These are phyloP conservation scores for Besnoitia besnoiti DNA, from an alignment of 169 alveolate genomes.

Conservation along the genomic window DNA sequence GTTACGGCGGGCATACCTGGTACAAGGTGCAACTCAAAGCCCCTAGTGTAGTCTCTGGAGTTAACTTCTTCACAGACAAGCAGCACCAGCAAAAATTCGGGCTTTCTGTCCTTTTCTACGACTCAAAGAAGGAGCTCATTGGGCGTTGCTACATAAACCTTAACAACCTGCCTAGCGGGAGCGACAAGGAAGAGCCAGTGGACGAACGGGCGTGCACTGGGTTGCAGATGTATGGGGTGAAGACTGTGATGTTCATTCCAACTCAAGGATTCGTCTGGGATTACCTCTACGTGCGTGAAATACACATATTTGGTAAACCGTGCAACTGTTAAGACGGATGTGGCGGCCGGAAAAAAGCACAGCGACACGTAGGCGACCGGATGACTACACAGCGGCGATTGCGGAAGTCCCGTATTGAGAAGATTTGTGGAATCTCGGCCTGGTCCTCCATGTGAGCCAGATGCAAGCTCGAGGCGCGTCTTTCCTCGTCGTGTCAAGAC, in stretches of 20 bases:
- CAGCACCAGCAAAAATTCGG: neutral
- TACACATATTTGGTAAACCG: neutral
- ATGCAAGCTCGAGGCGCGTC: too few relatives aligned
- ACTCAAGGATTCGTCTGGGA: neutral
- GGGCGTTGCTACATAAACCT: slow-evolving; percentile 7
- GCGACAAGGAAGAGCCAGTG: neutral
- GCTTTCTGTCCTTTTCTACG: slow-evolving; percentile 2
- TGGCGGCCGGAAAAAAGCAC: too few relatives aligned
- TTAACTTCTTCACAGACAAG: neutral
- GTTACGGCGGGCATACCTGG: neutral
- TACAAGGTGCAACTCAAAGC: neutral
- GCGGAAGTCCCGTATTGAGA: too few relatives aligned
- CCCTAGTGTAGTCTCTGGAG: neutral
- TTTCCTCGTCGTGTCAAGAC: too few relatives aligned
- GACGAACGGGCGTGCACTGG: neutral
- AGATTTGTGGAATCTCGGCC: too few relatives aligned
- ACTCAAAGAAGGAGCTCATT: neutral
- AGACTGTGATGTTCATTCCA: neutral
- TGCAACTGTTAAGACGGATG: neutral
- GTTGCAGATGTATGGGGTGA: slow-evolving; percentile 1
- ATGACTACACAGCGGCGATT: too few relatives aligned
- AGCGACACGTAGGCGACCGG: too few relatives aligned
- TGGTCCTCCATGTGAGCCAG: too few relatives aligned
- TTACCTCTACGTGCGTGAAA: neutral
- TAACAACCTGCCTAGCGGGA: neutral